Conservation (phyloP, 2,329 filamentous ascomycete species). For the Didymella lethalis region DNA sequence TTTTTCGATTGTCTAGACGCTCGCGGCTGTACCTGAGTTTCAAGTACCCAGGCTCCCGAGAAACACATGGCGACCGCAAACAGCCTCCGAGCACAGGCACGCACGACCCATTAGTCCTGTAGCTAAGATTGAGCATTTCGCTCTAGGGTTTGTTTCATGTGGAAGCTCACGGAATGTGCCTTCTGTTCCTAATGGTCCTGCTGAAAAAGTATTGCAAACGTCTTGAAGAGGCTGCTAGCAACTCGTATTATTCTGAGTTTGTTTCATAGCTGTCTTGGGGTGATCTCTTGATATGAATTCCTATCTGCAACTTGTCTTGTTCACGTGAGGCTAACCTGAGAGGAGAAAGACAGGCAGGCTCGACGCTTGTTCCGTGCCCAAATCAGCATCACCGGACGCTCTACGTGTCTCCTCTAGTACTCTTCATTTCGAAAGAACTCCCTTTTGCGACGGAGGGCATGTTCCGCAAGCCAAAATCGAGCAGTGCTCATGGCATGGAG, state of each 20-base stretch:
- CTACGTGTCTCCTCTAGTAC: background rate
- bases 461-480: background rate
- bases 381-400: background rate
- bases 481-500: background rate
- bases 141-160: slow-evolving; percentile 1
- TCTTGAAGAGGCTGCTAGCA: background rate
- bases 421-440: background rate
- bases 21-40: slow-evolving; percentile 7
- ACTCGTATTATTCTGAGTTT: background rate
- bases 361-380: background rate
- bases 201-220: slow-evolving; percentile 1
- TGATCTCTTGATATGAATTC: background rate
- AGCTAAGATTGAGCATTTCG: background rate
- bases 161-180: slow-evolving; percentile 8
- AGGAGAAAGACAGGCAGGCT: background rate
- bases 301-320: too few species aligned
- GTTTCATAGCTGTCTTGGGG: slow-evolving; percentile 2
- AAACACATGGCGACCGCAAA: slow-evolving; percentile 16
- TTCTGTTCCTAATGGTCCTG: slow-evolving; percentile 4
- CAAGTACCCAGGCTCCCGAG: slow-evolving; percentile 6
- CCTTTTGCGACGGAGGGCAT: background rate
- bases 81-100: background rate
- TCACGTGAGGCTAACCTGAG: background rate
- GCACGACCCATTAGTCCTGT: background rate
- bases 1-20: slow-evolving; percentile 4